Evolutionary conservation across 352 stramenopile species (phyloP), one percentile per base, ranked within the genome.

Genomic region (Pythium oligandrum): DNA sequence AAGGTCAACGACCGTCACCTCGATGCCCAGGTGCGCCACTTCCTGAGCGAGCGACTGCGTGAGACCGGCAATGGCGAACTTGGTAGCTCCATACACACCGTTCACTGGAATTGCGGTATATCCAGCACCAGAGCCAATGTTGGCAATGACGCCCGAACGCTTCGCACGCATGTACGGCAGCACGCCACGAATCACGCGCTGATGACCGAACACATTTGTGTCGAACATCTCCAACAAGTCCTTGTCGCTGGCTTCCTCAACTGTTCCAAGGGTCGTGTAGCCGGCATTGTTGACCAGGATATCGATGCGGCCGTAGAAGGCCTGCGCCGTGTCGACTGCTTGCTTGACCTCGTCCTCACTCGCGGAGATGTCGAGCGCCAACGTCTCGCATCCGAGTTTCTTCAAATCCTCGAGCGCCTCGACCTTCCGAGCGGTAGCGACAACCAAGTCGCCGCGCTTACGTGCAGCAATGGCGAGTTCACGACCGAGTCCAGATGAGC

Each of bases 191-290:
- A 73, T 26, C 42, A 75, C 50, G 5, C 52, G 53, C 47, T 70
- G 48, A 55, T 73, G 59, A 32, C 71, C 71, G 35, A 78, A 82
- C 6, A 80, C 64, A 37, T 80, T 77, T 32, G 71, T 77, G 55
- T 73, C 64, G 65, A 68, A 80, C 46, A 68, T 48, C 12, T 61
- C 63, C 12, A 62, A 50, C 38, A 80, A 51, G 37, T 78, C 71
- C 37, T 75, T 47, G 10, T 63, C 59, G 26, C 63, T 74, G 10
- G 6, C 7, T 6, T n/a, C 35, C 48, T 62, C 51, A 31, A 64
- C 57, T 10, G 64, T 47, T 62, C 57, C 53, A 48, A 61, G 34
- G 57, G 53, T 66, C 52, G 36, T 56, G 17, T 26, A 26, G 17
- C 17, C 17, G 17, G 17, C 17, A 53, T 63, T 56, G 26, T 51